Evolutionary conservation across 805 yeast species (phyloP), one percentile per base, ranked within the genome.

Genomic region (Limtongia smithiae): DNA sequence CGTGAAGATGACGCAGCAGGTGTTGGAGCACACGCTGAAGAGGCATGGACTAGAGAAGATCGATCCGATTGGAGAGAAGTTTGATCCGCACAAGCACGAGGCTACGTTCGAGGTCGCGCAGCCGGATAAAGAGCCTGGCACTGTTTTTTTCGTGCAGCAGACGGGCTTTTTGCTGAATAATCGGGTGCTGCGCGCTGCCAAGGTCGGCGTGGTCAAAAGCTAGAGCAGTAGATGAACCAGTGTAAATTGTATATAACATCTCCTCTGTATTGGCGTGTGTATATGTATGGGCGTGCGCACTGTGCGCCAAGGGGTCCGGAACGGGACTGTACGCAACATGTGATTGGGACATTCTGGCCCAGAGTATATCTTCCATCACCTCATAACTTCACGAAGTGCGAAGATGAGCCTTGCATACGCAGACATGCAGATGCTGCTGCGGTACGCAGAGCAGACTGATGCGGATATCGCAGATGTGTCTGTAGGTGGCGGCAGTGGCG

Each of bases 141-240:
- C 96, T 24, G 87, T 89, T 51, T 85, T 90, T 80, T 86, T 80
- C 63, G 96, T 90, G 52, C 96, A 89, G 72, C 96, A 85, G 71
- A 77, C 83, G 21, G 97, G 97, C 37, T 89, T 82, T 72, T 81
- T 83, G 51, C 76, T 88, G 63, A 88, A 88, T 71, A 80, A 83
- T 61, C 79, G 97, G 67, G 95, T 89, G 30, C 76, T 89, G 66
- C 80, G 97, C 71, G 95, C 97, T 28, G 96, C 97, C 51, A 89
- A 89, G 76, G 97, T 89, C 59, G 97, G 97, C 61, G 79, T 89
- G 63, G 96, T 89, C 59, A 86, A 84, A 4, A 20, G 28, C 14
- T 24, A 14, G 25, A 6, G 6, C 9, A 7, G 28, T 12, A 17
- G 27, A 22, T 36, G 27, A 14, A 7, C 28, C 28, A 7, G 9